Evolutionary conservation across 495 filamentous ascomycete species (phyloP).

Genomic region (Echria macrotheca): DNA sequence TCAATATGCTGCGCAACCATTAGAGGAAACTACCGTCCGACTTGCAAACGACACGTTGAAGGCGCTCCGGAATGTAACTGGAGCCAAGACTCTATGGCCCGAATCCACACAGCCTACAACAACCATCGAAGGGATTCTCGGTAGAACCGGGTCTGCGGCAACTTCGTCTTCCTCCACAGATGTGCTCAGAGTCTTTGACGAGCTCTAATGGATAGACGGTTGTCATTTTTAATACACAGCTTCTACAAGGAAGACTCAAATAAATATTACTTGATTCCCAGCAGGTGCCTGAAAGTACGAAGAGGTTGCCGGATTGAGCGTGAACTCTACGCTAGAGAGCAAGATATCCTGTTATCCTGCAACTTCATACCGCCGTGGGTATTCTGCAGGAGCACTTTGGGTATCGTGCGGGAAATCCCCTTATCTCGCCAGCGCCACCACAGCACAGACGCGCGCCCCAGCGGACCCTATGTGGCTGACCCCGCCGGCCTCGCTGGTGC

Average conservation of each 20-base stretch:
- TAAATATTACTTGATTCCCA: too few relatives aligned
- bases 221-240: neutral
- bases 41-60: constrained; percentile 17
- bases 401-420: too few relatives aligned
- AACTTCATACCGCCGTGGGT: too few relatives aligned
- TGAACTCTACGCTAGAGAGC: too few relatives aligned
- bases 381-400: too few relatives aligned
- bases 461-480: too few relatives aligned
- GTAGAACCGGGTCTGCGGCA: neutral
- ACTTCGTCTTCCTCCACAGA: constrained; percentile 12
- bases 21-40: constrained; percentile 8
- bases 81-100: constrained; percentile 3
- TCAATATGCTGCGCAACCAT: constrained; percentile 29
- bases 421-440: too few relatives aligned
- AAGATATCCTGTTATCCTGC: too few relatives aligned
- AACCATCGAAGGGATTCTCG: neutral
- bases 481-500: too few relatives aligned
- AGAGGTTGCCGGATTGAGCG: too few relatives aligned
- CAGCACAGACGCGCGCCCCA: too few relatives aligned
- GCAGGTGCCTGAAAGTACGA: too few relatives aligned
- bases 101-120: neutral
- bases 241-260: neutral
- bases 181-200: constrained; percentile 38
- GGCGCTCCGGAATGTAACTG: constrained; percentile 5
- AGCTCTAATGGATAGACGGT: constrained; percentile 25